These are phyloP conservation scores for Helotiales sp. DNA, from an alignment of 2,329 filamentous ascomycete species.

Conservation along the genomic window DNA sequence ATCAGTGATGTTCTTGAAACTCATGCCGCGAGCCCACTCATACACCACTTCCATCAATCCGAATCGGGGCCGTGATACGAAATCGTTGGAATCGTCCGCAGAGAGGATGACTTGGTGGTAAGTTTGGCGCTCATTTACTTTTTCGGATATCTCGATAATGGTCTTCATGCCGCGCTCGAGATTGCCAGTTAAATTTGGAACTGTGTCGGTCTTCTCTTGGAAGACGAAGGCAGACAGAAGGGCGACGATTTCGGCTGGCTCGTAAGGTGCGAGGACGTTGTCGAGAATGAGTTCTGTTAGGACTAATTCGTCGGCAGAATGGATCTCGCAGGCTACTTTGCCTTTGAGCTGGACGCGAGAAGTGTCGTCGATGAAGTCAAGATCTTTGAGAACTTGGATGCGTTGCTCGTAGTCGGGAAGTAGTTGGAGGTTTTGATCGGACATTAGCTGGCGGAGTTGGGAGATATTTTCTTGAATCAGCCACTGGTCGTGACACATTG, in stretches of 20 bases:
- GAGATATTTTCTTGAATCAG: conserved; percentile 92
- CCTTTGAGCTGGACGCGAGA: conserved; percentile 93
- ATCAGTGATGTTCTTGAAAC: conserved; percentile 96
- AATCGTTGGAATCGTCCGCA: conserved; percentile 90
- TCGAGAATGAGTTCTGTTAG: conserved; percentile 95
- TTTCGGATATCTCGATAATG: conserved; percentile 89
- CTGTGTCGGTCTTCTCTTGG: conserved; percentile 89
- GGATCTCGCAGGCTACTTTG: conserved; percentile 97
- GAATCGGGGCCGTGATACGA: conserved; percentile 84
- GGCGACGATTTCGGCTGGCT: conserved; percentile 95
- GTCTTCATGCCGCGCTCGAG: conserved; percentile 83
- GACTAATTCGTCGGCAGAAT: conserved; percentile 94
- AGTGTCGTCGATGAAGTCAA: conserved; percentile 88
- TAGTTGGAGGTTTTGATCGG: conserved; percentile 93
- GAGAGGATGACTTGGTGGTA: conserved; percentile 90
- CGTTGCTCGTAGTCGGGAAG: conserved; percentile 97
- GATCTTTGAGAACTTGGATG: conserved; percentile 86
- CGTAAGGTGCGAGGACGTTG: conserved; percentile 93
- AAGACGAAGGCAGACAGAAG: conserved; percentile 95
- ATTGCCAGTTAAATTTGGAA: conserved; percentile 79
- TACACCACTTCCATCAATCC: conserved; percentile 97
- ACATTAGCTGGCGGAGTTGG: conserved; percentile 85
- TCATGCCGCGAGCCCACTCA: conserved; percentile 97
- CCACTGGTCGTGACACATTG: conserved; percentile 97
- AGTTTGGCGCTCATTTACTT: conserved; percentile 88